Evolutionary conservation across 176 grass and related monocot genomes (phyloP).

Genomic region (Avena atlantica): DNA sequence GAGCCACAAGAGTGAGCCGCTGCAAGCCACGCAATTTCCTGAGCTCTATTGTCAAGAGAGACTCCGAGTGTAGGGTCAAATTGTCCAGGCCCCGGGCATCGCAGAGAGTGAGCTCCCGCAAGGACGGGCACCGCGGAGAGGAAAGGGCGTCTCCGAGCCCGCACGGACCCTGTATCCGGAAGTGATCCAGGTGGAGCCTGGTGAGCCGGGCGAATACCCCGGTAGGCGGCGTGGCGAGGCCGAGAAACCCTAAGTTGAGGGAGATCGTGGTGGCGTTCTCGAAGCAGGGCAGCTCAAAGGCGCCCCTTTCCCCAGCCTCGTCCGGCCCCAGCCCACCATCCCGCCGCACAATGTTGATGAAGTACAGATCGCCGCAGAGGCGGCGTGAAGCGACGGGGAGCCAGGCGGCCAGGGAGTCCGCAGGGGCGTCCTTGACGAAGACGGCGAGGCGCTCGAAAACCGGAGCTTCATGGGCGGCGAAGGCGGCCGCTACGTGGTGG

Average conservation of each 20-base stretch:
- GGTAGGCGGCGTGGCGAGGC: constrained; percentile 9
- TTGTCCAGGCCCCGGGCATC: background rate
- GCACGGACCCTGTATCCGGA: background rate
- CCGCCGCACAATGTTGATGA: background rate
- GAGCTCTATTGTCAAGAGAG: constrained; percentile 6
- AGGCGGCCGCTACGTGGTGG: background rate
- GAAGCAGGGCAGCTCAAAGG: constrained; percentile 41
- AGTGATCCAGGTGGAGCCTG: background rate
- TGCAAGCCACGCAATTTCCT: background rate
- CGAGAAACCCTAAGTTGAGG: background rate
- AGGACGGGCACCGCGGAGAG: background rate
- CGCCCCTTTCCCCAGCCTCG: background rate
- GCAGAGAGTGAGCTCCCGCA: background rate
- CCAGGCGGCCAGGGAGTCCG: background rate
- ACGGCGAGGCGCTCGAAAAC: background rate
- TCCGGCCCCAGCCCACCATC: background rate
- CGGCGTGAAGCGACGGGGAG: constrained; percentile 33
- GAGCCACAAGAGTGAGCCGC: constrained; percentile 14
- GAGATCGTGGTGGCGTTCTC: background rate
- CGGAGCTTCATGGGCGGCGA: background rate
- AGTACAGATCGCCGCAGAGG: background rate
- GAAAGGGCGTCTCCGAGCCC: constrained; percentile 7
- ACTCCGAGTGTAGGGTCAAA: constrained; percentile 13
- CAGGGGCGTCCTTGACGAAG: background rate
- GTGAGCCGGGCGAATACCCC: constrained; percentile 33